Percentiles rank a stretch among this genome's conserved stretches.
These are phyloP conservation scores for Trichoderma oligosporum DNA, from an alignment of 2,329 filamentous ascomycete genomes.

Conservation along the genomic window DNA sequence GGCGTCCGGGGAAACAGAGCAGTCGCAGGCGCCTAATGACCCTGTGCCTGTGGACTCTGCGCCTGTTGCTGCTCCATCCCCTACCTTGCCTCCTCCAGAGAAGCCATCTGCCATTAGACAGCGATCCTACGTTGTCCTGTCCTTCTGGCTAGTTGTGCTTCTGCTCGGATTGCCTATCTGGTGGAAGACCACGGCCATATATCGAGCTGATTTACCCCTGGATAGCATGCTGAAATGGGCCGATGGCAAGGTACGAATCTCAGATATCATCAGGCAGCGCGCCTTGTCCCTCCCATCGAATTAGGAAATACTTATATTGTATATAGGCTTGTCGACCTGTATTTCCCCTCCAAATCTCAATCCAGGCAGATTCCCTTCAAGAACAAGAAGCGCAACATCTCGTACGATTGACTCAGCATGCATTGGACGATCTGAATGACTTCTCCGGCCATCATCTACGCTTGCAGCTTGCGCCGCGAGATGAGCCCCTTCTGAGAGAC, in stretches of 20 bases:
- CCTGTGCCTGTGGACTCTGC: slow-evolving; percentile 25
- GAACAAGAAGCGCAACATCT: slow-evolving; percentile 67
- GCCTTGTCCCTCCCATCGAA: background rate
- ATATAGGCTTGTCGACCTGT: slow-evolving; percentile 77
- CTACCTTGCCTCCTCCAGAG: slow-evolving; percentile 67
- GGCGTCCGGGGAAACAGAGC: slow-evolving; percentile 16
- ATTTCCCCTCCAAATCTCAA: slow-evolving; percentile 77
- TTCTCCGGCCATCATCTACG: slow-evolving; percentile 81
- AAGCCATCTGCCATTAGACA: slow-evolving; percentile 63
- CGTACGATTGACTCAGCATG: slow-evolving; percentile 76
- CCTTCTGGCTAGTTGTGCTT: slow-evolving; percentile 86
- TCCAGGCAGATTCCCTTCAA: slow-evolving; percentile 65
- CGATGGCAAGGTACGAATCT: slow-evolving; percentile 69
- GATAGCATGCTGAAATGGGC: slow-evolving; percentile 88
- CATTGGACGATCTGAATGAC: slow-evolving; percentile 81
- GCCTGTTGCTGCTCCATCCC: slow-evolving; percentile 21
- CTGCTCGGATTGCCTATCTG: slow-evolving; percentile 86
- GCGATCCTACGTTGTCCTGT: slow-evolving; percentile 71
- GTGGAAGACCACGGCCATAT: slow-evolving; percentile 92
- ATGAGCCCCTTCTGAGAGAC: slow-evolving; percentile 22
- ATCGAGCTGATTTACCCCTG: slow-evolving; percentile 78
- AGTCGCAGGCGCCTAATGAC: slow-evolving; percentile 21
- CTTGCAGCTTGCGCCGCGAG: slow-evolving; percentile 34
- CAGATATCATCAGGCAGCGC: background rate
- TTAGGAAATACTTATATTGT: background rate